Percentiles rank a stretch among this genome's conserved stretches.
Conservation (phyloP, 2,329 filamentous ascomycete species). For the Alternaria incomplexa region DNA sequence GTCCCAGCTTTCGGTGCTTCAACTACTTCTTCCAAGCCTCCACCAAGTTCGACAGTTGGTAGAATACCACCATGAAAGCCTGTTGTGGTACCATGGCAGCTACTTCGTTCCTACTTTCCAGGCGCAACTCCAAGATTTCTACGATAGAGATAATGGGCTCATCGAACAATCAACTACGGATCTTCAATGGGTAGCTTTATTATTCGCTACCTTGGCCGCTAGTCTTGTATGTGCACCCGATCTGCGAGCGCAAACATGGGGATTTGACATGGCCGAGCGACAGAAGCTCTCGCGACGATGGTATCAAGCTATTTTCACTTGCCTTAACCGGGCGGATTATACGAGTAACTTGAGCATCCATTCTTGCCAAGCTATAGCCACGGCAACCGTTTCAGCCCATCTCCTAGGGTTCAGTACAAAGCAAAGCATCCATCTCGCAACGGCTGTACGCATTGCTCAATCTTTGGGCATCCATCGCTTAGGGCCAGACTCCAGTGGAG, state of each 20-base stretch:
- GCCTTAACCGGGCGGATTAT: slow-evolving; percentile 52
- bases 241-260: slow-evolving; percentile 45
- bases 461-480: slow-evolving; percentile 53
- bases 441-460: slow-evolving; percentile 54
- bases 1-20: neutral
- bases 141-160: slow-evolving; percentile 37
- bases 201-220: neutral
- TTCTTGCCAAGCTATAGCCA: slow-evolving; percentile 52
- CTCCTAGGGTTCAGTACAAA: slow-evolving; percentile 53
- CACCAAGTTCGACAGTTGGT: slow-evolving; percentile 29
- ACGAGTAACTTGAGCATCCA: slow-evolving; percentile 43
- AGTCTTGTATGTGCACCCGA: slow-evolving; percentile 11
- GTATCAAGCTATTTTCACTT: slow-evolving; percentile 52
- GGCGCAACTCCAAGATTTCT: slow-evolving; percentile 46
- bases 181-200: neutral
- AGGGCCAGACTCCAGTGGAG: slow-evolving; percentile 10
- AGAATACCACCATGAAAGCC: slow-evolving; percentile 40
- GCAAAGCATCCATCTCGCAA: slow-evolving; percentile 53
- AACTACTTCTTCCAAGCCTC: slow-evolving; percentile 29
- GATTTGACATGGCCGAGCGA: slow-evolving; percentile 49
- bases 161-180: slow-evolving; percentile 25
- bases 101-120: slow-evolving; percentile 45
- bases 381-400: slow-evolving; percentile 54
- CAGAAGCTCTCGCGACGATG: slow-evolving; percentile 49
- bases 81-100: slow-evolving; percentile 48